Conservation (phyloP, 164 flowering plant genomes). For the Macadamia tetraphylla region DNA sequence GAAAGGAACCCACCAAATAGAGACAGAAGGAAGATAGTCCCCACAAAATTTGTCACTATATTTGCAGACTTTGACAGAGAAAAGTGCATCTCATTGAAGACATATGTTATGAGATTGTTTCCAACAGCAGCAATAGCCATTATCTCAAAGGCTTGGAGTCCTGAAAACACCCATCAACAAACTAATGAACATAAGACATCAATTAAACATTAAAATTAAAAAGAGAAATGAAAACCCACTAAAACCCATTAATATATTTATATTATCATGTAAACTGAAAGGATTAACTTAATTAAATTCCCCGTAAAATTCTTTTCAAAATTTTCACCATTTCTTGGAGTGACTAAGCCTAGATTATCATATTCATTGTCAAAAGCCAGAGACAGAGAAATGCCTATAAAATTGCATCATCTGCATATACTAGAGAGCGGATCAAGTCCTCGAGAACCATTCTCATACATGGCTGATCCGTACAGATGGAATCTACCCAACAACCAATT, state of each 20-base stretch:
- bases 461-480: too few species aligned
- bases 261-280: too few species aligned
- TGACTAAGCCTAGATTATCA: neutral
- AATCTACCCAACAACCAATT: too few species aligned
- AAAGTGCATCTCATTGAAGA: conserved; percentile 87
- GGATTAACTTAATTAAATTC: too few species aligned
- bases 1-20: conserved; percentile 89
- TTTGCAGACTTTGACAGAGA: conserved; percentile 79
- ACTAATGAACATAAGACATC: neutral
- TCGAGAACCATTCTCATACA: too few species aligned
- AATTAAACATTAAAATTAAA: neutral
- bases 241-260: too few species aligned
- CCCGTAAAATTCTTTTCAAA: too few species aligned
- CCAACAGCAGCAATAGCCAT: conserved; percentile 95
- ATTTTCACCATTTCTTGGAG: too few species aligned
- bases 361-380: neutral
- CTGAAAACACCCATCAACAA: conserved; percentile 26
- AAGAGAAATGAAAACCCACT: conserved; percentile 4
- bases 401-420: neutral
- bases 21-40: conserved; percentile 78
- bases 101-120: conserved; percentile 85
- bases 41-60: conserved; percentile 83
- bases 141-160: conserved; percentile 81
- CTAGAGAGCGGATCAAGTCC: too few species aligned
- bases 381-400: conserved; percentile 4